Conservation (phyloP, 202 grass and related monocot species). For the Musa balbisiana region DNA sequence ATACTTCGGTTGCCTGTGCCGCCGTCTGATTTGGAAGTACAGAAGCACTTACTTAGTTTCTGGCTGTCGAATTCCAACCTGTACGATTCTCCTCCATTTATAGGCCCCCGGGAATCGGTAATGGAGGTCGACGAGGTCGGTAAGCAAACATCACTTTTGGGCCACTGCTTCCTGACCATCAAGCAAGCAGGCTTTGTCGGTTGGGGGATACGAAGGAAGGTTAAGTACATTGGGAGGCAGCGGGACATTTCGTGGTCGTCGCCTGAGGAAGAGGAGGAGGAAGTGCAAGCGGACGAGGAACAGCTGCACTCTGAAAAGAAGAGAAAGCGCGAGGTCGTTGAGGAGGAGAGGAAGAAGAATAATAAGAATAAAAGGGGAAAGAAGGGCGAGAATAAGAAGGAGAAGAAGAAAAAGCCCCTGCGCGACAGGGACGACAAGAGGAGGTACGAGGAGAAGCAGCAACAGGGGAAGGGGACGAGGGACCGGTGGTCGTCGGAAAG, state of each 20-base stretch:
- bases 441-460: constrained; percentile 29
- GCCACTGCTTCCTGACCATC: constrained; percentile 35
- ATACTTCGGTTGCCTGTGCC: constrained; percentile 42
- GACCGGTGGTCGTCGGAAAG: constrained; percentile 53
- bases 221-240: constrained; percentile 59
- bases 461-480: constrained; percentile 39
- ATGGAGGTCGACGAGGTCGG: background rate
- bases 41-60: constrained; percentile 50
- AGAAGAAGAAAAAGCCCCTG: background rate
- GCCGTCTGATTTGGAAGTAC: constrained; percentile 27
- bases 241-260: constrained; percentile 4
- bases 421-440: constrained; percentile 31
- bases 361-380: constrained; percentile 2
- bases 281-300: constrained; percentile 28
- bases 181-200: constrained; percentile 35
- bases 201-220: constrained; percentile 53
- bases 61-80: constrained; percentile 42
- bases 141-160: background rate
- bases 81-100: constrained; percentile 19
- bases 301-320: constrained; percentile 21
- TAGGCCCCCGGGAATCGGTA: background rate
- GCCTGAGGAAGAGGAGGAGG: background rate
- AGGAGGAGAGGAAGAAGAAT: constrained; percentile 16
- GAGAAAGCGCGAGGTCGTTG: constrained; percentile 12
- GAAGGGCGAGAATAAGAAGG: background rate